phyloP scores from a whole-genome alignment of 306 rosid species.

The Gastrolobium villosum region DNA sequence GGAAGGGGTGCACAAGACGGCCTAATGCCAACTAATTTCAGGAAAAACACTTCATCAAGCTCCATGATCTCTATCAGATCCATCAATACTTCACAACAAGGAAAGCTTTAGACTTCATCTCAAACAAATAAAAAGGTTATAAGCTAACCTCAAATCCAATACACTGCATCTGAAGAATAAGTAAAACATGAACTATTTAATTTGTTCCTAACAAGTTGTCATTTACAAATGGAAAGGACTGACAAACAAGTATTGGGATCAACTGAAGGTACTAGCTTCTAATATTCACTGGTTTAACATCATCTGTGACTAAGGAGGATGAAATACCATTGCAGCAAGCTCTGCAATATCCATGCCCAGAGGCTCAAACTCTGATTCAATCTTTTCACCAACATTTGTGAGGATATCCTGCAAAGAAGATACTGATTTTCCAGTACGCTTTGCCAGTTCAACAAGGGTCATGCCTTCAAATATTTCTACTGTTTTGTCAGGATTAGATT shows the following conservation, averaged over 20 bases:
- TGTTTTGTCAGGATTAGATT: conserved; percentile 65
- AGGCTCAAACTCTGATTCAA: conserved; percentile 86
- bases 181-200: conserved; percentile 27
- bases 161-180: conserved; percentile 6
- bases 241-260: conserved; percentile 26
- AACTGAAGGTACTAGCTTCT: conserved; percentile 24
- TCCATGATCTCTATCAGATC: conserved; percentile 11
- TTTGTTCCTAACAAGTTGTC: neutral
- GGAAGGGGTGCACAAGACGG: conserved; percentile 14
- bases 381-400: conserved; percentile 80
- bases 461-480: conserved; percentile 95
- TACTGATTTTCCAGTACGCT: conserved; percentile 74
- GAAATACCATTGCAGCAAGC: conserved; percentile 86
- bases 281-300: conserved; percentile 40
- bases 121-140: neutral
- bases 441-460: conserved; percentile 84
- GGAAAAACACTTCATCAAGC: conserved; percentile 30
- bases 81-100: conserved; percentile 5
- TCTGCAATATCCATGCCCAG: conserved; percentile 80
- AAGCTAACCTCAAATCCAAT: conserved; percentile 23
- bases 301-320: conserved; percentile 42
- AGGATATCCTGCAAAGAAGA: conserved; percentile 76
- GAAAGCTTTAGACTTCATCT: conserved; percentile 21
- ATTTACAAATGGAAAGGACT: conserved; percentile 23
- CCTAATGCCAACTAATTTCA: conserved; percentile 15